Base-by-base conservation (phyloP, 352 stramenopile species). In the Globisporangium echinulatum region DNA sequence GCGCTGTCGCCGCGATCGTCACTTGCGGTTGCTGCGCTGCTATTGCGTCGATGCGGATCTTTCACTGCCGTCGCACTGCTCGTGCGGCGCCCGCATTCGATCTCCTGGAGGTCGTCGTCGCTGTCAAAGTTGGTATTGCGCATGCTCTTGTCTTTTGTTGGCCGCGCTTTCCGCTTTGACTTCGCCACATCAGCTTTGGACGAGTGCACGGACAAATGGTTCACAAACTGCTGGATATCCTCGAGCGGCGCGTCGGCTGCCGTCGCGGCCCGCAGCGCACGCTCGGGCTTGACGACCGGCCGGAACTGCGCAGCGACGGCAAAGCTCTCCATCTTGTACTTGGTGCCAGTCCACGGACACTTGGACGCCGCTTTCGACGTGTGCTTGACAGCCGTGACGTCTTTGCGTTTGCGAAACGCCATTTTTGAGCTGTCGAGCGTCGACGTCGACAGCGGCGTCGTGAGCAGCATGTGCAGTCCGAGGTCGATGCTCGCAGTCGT, bases 321-420 rank as follows among this genome's bases (percentile, higher is more conserved):
- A 37, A 91, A 80, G 51, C 89, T 85, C 54, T 83, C 73, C 75
- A 91, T 91, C 51, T 77, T 77, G 72, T 91, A 91, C 43, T 81
- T 88, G 36, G 72, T 82, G 52, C 81, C 81, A 5, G 75, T 69
- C 79, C 79, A 91, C 13, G 77, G 76, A 66, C 72, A 87, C 11
- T 37, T 42, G 10, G 37, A 38, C 8, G 37, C 7, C 13, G 33
- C 48, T 50, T 70, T 65, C 50, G 68, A 61, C 17, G 71, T 63
- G 46, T 60, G 44, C 37, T 68, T 46, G n/a, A 52, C 14, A 6
- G 61, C 69, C 38, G 75, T 78, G 8, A 82, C 74, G 19, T 79
- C 64, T 40, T 81, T 88, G n/a, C 70, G 67, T 48, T 84, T 87
- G 15, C 74, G 61, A 62, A 91, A 91, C 56, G 73, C 57, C 42